phyloP scores from a whole-genome alignment of 2,329 filamentous ascomycete genomes.

The Meredithiella fracta region DNA sequence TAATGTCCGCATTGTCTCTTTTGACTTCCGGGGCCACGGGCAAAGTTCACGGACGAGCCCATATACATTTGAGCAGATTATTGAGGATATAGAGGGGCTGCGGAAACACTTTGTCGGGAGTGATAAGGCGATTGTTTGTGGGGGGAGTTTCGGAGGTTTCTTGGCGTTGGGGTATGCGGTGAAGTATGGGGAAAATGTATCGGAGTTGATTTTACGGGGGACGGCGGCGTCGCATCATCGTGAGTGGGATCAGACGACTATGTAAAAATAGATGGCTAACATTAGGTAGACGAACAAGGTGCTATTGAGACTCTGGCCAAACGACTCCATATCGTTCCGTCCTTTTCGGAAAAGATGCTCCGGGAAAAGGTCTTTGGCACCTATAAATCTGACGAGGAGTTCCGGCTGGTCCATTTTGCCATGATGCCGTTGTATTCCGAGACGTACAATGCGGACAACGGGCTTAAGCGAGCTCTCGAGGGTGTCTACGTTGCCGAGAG shows the following conservation, averaged over 20 bases:
- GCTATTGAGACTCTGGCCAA: slow-evolving; percentile 21
- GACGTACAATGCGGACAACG: slow-evolving; percentile 21
- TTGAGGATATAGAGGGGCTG: slow-evolving; percentile 23
- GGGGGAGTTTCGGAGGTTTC: slow-evolving; percentile 26
- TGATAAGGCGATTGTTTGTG: slow-evolving; percentile 21
- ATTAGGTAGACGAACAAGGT: slow-evolving; percentile 20
- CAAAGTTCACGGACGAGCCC: slow-evolving; percentile 22
- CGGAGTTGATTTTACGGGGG: slow-evolving; percentile 22
- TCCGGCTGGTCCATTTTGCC: slow-evolving; percentile 23
- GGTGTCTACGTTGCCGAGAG: slow-evolving; percentile 23
- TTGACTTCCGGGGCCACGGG: slow-evolving; percentile 24
- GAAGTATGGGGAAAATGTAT: slow-evolving; percentile 20
- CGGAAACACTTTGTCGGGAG: slow-evolving; percentile 19
- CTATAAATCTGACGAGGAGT: slow-evolving; percentile 24
- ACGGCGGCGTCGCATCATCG: slow-evolving; percentile 24
- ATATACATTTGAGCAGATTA: slow-evolving; percentile 23
- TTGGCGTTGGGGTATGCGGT: slow-evolving; percentile 26
- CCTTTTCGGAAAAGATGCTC: slow-evolving; percentile 24
- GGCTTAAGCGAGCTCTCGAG: slow-evolving; percentile 19
- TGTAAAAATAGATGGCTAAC: too few species aligned
- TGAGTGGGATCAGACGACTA: too few species aligned
- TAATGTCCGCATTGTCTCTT: slow-evolving; percentile 21
- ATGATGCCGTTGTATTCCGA: slow-evolving; percentile 24
- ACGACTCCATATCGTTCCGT: slow-evolving; percentile 21
- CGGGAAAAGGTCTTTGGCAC: slow-evolving; percentile 24